phyloP scores from a whole-genome alignment of 2,329 filamentous ascomycete species.

The Pseudogymnoascus sp. region DNA sequence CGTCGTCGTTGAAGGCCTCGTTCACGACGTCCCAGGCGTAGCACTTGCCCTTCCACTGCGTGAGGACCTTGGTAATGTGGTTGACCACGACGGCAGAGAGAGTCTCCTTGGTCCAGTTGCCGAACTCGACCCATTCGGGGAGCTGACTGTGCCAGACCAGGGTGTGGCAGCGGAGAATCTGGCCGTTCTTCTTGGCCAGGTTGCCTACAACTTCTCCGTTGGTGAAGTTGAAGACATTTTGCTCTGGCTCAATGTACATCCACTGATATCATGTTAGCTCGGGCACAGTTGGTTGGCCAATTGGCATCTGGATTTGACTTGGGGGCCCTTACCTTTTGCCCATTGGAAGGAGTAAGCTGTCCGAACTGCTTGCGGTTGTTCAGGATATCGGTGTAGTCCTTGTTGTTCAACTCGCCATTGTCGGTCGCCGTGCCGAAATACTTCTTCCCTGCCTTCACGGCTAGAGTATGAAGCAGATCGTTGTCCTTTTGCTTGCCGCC shows the following conservation, averaged over 20 bases:
- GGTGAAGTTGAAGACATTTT: slow-evolving; percentile 48
- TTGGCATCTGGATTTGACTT: slow-evolving; percentile 27
- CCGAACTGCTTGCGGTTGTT: slow-evolving; percentile 51
- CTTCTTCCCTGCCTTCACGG: slow-evolving; percentile 44
- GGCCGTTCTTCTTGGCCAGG: slow-evolving; percentile 39
- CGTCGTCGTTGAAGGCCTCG: slow-evolving; percentile 51
- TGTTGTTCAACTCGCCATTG: slow-evolving; percentile 43
- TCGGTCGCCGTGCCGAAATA: slow-evolving; percentile 54
- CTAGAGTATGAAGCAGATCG: slow-evolving; percentile 29
- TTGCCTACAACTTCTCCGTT: slow-evolving; percentile 45
- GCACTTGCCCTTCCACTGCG: slow-evolving; percentile 51
- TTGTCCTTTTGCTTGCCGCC: not conserved
- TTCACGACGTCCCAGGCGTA: slow-evolving; percentile 60
- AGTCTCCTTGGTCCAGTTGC: slow-evolving; percentile 49
- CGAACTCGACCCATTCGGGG: slow-evolving; percentile 41
- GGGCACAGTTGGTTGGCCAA: not conserved
- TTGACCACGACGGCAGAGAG: slow-evolving; percentile 48
- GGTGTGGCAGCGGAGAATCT: slow-evolving; percentile 55
- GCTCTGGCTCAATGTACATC: slow-evolving; percentile 51
- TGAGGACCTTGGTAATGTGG: slow-evolving; percentile 51
- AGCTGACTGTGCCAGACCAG: slow-evolving; percentile 45
- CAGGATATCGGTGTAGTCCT: slow-evolving; percentile 46
- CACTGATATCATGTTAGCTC: slow-evolving; percentile 31
- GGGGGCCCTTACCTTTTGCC: slow-evolving; percentile 36
- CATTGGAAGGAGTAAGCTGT: slow-evolving; percentile 55